Evolutionary conservation across 2,329 filamentous ascomycete species (phyloP).

Genomic region (Talaromyces sp.): DNA sequence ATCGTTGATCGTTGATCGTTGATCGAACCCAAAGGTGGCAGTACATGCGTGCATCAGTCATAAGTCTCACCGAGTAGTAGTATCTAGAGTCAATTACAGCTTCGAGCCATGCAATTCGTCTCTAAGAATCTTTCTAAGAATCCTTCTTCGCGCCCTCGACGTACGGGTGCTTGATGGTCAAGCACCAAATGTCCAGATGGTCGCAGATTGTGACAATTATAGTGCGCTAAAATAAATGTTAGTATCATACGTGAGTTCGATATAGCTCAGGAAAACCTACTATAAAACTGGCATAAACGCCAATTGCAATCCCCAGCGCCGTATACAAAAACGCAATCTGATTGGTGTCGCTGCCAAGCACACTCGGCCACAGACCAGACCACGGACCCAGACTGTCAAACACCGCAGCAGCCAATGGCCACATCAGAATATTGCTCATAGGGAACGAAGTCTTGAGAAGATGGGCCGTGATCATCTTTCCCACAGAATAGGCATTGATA

Average conservation of each 20-base stretch:
- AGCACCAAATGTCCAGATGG: conserved; percentile 95
- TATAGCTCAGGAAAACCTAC: conserved; percentile 35
- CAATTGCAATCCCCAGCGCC: conserved; percentile 76
- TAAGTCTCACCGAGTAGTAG: not conserved
- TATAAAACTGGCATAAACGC: conserved; percentile 96
- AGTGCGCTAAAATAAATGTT: conserved; percentile 54
- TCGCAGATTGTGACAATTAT: conserved; percentile 98
- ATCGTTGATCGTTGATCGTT: not conserved
- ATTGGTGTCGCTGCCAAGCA: conserved; percentile 70
- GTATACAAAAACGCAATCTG: conserved; percentile 88
- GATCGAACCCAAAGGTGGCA: not conserved
- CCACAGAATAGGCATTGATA: conserved; percentile 91
- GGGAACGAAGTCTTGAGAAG: conserved; percentile 84
- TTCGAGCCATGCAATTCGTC: not conserved
- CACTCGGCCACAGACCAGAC: conserved; percentile 64
- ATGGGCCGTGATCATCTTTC: conserved; percentile 92
- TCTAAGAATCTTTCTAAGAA: not conserved
- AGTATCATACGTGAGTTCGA: conserved; percentile 5
- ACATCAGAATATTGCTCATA: conserved; percentile 77
- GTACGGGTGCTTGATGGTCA: conserved; percentile 86
- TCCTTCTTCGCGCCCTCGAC: conserved; percentile 29
- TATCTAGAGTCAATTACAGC: not conserved
- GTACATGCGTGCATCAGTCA: not conserved
- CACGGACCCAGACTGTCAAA: conserved; percentile 73
- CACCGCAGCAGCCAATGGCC: conserved; percentile 74